Percentiles rank a stretch among this genome's conserved stretches.
phyloP scores from a whole-genome alignment of 495 filamentous ascomycete genomes.

The Filosporella fistucella region DNA sequence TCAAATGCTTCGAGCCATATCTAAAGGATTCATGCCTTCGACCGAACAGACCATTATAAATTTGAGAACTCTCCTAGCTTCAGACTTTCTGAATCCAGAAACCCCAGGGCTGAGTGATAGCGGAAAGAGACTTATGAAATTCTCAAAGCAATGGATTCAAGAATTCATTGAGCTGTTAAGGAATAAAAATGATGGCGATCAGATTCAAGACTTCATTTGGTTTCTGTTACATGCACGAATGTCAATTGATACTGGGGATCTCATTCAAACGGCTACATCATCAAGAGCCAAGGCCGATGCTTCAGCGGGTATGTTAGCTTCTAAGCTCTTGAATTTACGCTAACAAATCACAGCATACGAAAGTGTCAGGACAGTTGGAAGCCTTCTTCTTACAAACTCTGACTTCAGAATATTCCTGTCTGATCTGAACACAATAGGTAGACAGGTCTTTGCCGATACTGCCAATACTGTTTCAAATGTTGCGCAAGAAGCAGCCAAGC shows the following conservation, averaged over 20 bases:
- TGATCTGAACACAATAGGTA: conserved; percentile 74
- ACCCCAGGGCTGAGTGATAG: conserved; percentile 72
- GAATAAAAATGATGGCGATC: conserved; percentile 79
- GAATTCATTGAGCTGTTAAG: conserved; percentile 71
- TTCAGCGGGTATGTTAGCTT: conserved; percentile 56
- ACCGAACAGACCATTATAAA: conserved; percentile 82
- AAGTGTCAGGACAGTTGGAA: conserved; percentile 79
- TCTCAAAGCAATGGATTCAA: conserved; percentile 64
- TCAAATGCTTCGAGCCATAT: conserved; percentile 81
- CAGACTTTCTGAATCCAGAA: conserved; percentile 73
- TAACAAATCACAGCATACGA: conserved; percentile 57
- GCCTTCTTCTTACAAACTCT: conserved; percentile 78
- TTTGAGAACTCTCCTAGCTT: conserved; percentile 71
- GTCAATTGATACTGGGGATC: conserved; percentile 60
- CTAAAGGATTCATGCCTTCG: conserved; percentile 86
- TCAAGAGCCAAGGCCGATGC: conserved; percentile 73
- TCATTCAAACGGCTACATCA: conserved; percentile 51
- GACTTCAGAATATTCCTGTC: conserved; percentile 85
- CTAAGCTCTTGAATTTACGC: not conserved
- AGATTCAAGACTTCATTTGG: conserved; percentile 91
- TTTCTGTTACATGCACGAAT: conserved; percentile 68
- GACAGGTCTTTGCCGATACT: conserved; percentile 85
- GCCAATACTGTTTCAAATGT: conserved; percentile 69
- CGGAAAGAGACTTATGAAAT: conserved; percentile 67
- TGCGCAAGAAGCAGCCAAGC: conserved; percentile 66